These are phyloP conservation scores for Anthoceros angustus DNA, from an alignment of 225 moss, liverwort and hornwort genomes.

Conservation along the genomic window DNA sequence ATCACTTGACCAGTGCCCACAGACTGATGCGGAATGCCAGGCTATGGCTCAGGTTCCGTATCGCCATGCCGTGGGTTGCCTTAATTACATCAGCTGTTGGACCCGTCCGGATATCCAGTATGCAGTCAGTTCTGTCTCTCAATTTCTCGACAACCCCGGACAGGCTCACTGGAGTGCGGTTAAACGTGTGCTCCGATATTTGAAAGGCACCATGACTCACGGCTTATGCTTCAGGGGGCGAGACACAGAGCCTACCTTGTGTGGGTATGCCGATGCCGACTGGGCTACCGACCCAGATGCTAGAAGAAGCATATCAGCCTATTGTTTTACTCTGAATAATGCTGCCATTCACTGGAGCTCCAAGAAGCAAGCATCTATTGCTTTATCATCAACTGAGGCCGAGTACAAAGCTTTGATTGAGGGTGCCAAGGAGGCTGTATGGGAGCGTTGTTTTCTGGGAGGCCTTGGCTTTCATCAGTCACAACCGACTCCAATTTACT, in stretches of 20 bases:
- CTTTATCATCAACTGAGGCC: constrained; percentile 2
- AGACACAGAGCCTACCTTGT: background rate
- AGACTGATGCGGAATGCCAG: background rate
- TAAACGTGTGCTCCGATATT: background rate
- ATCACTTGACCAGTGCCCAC: background rate
- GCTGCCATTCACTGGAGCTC: constrained; percentile 1
- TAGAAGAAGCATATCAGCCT: background rate
- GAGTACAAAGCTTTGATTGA: background rate
- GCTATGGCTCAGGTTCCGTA: background rate
- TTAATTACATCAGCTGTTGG: too few species aligned
- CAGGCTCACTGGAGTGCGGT: background rate
- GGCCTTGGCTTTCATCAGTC: background rate
- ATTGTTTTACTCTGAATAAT: background rate
- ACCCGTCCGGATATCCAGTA: too few species aligned
- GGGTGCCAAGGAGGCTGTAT: constrained; percentile 1
- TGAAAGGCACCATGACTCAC: background rate
- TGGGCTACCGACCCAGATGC: constrained; percentile 2
- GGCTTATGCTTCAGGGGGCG: background rate
- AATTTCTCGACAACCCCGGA: background rate
- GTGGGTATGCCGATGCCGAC: background rate
- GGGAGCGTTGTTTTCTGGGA: constrained; percentile 1
- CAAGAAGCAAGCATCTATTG: background rate
- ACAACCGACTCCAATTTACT: background rate
- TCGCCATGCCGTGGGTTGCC: too few species aligned
- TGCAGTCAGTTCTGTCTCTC: too few species aligned